phyloP scores from a whole-genome alignment of 345 rosid species.

The Salix dunnii region DNA sequence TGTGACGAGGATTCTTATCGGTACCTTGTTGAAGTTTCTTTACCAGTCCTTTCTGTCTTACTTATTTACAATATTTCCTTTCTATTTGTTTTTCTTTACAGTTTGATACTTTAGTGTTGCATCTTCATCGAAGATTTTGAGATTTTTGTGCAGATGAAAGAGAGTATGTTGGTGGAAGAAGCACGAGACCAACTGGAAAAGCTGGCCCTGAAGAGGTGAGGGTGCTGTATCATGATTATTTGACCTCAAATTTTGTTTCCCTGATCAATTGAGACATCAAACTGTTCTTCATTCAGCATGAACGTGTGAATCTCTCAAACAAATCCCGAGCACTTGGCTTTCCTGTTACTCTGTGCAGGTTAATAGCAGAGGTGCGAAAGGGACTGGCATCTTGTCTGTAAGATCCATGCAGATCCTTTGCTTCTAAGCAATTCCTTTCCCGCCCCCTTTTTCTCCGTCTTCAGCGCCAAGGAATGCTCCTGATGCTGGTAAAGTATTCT shows the following conservation, averaged over 20 bases:
- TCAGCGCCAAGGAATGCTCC: slow-evolving; percentile 49
- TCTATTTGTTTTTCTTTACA: background rate
- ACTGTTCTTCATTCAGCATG: background rate
- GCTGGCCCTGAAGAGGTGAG: slow-evolving; percentile 32
- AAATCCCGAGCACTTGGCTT: background rate
- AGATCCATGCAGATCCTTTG: slow-evolving; percentile 11
- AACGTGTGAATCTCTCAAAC: background rate
- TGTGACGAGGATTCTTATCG: no score
- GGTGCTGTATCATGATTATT: background rate
- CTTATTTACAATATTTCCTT: background rate
- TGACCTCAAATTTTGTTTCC: background rate
- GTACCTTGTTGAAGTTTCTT: background rate
- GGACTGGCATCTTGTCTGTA: slow-evolving; percentile 42
- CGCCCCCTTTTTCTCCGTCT: background rate
- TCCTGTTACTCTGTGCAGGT: slow-evolving; percentile 24
- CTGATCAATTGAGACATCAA: background rate
- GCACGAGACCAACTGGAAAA: slow-evolving; percentile 1
- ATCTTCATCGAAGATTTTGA: background rate
- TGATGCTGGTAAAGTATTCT: slow-evolving; percentile 28
- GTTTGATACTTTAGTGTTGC: background rate
- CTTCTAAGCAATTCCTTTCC: background rate
- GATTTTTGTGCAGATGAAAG: slow-evolving; percentile 31
- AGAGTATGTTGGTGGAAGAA: slow-evolving; percentile 26
- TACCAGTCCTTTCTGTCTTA: background rate
- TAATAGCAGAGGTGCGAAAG: slow-evolving; percentile 13